These are phyloP conservation scores for Populus tremula DNA, from an alignment of 345 rosid species.

Conservation along the genomic window DNA sequence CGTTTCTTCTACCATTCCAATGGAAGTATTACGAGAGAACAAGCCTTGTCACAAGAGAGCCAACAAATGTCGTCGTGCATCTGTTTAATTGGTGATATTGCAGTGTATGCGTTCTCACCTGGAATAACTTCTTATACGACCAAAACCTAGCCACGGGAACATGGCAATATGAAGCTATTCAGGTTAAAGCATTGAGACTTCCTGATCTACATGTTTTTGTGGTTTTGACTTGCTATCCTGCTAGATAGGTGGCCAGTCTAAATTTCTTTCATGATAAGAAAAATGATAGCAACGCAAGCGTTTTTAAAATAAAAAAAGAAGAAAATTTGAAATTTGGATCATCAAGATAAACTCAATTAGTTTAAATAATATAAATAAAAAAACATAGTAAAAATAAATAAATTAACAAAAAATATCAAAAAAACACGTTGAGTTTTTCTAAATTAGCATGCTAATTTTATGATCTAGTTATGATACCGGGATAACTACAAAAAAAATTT, in stretches of 20 bases:
- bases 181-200: background rate
- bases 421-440: no score
- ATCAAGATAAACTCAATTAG: no score
- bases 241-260: background rate
- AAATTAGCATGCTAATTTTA: no score
- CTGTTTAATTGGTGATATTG: background rate
- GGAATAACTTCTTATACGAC: background rate
- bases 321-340: no score
- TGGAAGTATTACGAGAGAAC: background rate
- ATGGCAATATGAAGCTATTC: background rate
- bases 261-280: no score
- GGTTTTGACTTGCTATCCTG: background rate
- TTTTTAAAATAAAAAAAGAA: no score
- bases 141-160: slow-evolving; percentile 1
- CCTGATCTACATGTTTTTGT: background rate
- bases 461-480: fast-evolving
- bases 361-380: no score
- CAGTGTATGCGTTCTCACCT: background rate
- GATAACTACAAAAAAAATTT: no score
- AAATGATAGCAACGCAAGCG: no score
- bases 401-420: no score
- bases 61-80: background rate
- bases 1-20: background rate
- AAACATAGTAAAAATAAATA: no score
- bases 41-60: background rate